These are phyloP conservation scores for Tricholoma terreum DNA, from an alignment of 768 basidiomycete species.

Conservation along the genomic window DNA sequence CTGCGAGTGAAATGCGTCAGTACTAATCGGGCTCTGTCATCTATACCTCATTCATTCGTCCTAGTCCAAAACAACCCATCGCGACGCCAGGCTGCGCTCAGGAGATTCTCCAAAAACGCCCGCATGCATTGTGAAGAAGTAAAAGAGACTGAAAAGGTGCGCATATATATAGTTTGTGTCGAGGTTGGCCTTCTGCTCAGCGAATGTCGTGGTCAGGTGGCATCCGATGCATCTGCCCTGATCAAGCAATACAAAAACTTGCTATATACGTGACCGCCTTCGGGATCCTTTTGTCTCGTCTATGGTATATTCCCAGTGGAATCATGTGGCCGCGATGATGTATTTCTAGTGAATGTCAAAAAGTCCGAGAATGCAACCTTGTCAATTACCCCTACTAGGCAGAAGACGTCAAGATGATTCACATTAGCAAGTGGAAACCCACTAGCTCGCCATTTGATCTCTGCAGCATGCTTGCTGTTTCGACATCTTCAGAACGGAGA, in stretches of 20 bases:
- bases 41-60: slow-evolving; percentile 2
- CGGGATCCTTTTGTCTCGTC: neutral
- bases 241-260: slow-evolving; percentile 36
- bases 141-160: slow-evolving; percentile 35
- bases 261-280: slow-evolving; percentile 15
- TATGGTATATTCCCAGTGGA: neutral
- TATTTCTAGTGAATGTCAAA: neutral
- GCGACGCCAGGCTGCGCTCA: slow-evolving; percentile 27
- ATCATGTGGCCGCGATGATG: neutral
- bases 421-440: slow-evolving; percentile 19
- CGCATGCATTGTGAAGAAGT: slow-evolving; percentile 32
- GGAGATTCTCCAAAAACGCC: slow-evolving; percentile 30
- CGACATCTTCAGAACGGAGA: slow-evolving; percentile 48
- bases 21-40: slow-evolving; percentile 1
- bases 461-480: slow-evolving; percentile 23
- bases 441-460: slow-evolving; percentile 49
- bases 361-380: neutral
- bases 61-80: slow-evolving; percentile 26
- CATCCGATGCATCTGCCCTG: slow-evolving; percentile 32
- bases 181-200: neutral
- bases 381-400: slow-evolving; percentile 19
- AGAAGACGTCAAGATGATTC: slow-evolving; percentile 3
- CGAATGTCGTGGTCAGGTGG: slow-evolving; percentile 19
- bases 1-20: slow-evolving; percentile 38
- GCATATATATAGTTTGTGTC: slow-evolving; percentile 10